phyloP scores from a whole-genome alignment of 768 basidiomycete species.

The Saitozyma sp. region DNA sequence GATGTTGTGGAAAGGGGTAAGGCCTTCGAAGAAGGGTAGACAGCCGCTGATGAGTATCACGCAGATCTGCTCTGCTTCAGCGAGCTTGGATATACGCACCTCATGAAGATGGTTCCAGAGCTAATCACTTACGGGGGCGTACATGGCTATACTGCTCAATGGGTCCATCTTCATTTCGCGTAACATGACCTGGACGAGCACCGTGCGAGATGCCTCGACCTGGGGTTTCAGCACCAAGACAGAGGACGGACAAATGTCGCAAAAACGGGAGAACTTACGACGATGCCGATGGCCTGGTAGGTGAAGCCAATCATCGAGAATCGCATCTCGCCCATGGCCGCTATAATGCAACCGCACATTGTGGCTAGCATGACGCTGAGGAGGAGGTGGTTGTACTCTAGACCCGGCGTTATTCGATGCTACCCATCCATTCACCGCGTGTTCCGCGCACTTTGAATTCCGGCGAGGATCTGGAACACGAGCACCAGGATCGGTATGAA shows the following conservation, averaged over 20 bases:
- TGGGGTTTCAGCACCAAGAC: no score
- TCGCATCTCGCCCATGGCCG: conserved; percentile 15
- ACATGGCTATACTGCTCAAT: conserved; percentile 22
- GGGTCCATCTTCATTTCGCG: conserved; percentile 20
- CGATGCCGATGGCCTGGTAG: conserved; percentile 18
- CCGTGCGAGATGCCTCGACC: conserved; percentile 27
- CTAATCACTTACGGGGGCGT: conserved; percentile 24
- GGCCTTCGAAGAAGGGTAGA: conserved; percentile 28
- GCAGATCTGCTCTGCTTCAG: conserved; percentile 17
- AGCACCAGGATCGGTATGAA: conserved; percentile 29
- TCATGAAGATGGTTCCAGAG: neutral
- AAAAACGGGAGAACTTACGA: conserved; percentile 15
- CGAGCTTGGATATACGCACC: neutral
- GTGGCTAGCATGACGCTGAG: conserved; percentile 17
- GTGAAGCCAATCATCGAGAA: conserved; percentile 23
- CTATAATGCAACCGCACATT: conserved; percentile 23
- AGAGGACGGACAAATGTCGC: neutral
- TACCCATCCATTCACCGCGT: no score
- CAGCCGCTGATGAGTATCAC: conserved; percentile 16
- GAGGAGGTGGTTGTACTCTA: conserved; percentile 20
- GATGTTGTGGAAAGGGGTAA: conserved; percentile 19
- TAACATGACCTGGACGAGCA: conserved; percentile 24
- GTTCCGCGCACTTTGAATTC: conserved; percentile 13
- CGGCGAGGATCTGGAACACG: conserved; percentile 16
- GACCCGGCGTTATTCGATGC: no score